These are phyloP conservation scores for Tuber magnatum DNA, from an alignment of 495 filamentous ascomycete genomes.

Conservation along the genomic window DNA sequence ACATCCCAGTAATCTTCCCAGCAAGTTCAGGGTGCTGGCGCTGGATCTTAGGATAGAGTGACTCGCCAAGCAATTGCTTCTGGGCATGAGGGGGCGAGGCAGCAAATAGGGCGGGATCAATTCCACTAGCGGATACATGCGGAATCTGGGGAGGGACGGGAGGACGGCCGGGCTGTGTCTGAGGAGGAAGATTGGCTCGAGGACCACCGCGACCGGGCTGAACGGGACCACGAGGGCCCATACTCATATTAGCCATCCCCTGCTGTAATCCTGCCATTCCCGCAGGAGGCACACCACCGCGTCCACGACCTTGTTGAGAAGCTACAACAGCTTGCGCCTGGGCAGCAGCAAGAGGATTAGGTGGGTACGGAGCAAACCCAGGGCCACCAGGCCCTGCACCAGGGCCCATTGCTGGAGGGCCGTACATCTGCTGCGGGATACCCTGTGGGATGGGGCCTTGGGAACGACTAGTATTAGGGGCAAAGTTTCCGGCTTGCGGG, in stretches of 20 bases:
- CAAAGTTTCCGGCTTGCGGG: constrained; percentile 43
- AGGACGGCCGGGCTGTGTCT: constrained; percentile 23
- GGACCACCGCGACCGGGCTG: constrained; percentile 35
- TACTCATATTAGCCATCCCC: constrained; percentile 31
- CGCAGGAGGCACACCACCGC: constrained; percentile 29
- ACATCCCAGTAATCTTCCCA: constrained; percentile 99
- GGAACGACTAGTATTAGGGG: constrained; percentile 53
- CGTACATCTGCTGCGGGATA: constrained; percentile 43
- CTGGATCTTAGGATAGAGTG: constrained; percentile 96
- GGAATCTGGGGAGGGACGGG: constrained; percentile 35
- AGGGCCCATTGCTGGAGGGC: constrained; percentile 39
- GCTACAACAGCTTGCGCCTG: constrained; percentile 33
- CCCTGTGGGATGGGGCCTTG: constrained; percentile 46
- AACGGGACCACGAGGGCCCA: constrained; percentile 40
- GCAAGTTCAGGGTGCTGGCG: constrained; percentile 86
- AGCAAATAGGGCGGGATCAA: constrained; percentile 43
- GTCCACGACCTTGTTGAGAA: constrained; percentile 30
- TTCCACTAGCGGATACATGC: constrained; percentile 43
- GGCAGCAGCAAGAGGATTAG: constrained; percentile 33
- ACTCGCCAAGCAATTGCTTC: constrained; percentile 97
- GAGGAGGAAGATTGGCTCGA: constrained; percentile 24
- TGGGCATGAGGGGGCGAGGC: constrained; percentile 61
- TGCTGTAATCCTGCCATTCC: constrained; percentile 31
- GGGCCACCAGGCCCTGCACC: constrained; percentile 33
- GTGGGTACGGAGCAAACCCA: constrained; percentile 42